Conservation (phyloP, 2,329 filamentous ascomycete species). For the Chaetomium sp. region DNA sequence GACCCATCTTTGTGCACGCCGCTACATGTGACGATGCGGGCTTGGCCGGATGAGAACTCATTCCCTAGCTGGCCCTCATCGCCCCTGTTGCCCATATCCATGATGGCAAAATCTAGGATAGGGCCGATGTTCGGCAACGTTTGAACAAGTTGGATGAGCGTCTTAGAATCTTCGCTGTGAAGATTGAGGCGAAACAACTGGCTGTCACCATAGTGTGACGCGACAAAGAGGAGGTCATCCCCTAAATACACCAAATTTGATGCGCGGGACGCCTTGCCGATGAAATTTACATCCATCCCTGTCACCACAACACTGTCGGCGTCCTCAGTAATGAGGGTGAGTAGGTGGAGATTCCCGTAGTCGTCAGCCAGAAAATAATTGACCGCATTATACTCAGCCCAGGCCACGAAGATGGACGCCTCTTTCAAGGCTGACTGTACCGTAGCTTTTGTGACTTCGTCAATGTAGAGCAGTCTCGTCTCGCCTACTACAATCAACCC, state of each 20-base stretch:
- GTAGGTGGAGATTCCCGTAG: constrained; percentile 77
- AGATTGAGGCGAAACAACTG: constrained; percentile 67
- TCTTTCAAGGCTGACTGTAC: constrained; percentile 61
- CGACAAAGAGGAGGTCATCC: constrained; percentile 69
- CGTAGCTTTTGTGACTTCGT: constrained; percentile 64
- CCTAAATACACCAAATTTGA: constrained; percentile 73
- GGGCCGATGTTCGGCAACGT: constrained; percentile 80
- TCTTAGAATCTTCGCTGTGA: constrained; percentile 30
- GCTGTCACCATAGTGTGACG: constrained; percentile 88
- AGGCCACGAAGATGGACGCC: constrained; percentile 82
- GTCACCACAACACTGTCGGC: constrained; percentile 61
- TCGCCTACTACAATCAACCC: constrained; percentile 72
- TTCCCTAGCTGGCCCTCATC: constrained; percentile 69
- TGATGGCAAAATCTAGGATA: constrained; percentile 84
- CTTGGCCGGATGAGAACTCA: constrained; percentile 91
- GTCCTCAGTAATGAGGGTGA: constrained; percentile 65
- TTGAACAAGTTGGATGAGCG: constrained; percentile 60
- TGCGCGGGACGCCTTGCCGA: constrained; percentile 66
- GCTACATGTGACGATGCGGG: constrained; percentile 85
- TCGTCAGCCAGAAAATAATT: constrained; percentile 88
- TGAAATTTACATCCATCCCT: constrained; percentile 61
- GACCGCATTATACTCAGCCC: constrained; percentile 75
- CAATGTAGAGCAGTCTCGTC: constrained; percentile 77
- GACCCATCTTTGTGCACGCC: constrained; percentile 86
- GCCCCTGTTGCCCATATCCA: constrained; percentile 88